phyloP scores from a whole-genome alignment of 78 protist genomes.

The Dictyostelium firmibasis region DNA sequence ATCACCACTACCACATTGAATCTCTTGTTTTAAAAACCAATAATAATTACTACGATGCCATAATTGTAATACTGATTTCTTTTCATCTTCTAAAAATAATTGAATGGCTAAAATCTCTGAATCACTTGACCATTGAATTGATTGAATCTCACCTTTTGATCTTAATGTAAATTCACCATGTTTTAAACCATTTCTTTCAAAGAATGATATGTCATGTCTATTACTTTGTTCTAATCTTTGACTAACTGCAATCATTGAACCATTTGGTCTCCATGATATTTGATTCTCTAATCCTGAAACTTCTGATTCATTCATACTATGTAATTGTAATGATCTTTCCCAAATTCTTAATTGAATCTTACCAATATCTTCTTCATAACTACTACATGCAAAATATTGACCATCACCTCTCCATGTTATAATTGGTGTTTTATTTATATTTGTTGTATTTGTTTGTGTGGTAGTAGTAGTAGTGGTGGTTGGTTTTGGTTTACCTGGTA shows the following conservation, averaged over 20 bases:
- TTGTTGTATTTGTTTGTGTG: background rate
- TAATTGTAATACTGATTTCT: conserved; percentile 42
- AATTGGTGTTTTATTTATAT: background rate
- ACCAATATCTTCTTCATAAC: background rate
- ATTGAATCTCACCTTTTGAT: background rate
- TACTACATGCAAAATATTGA: conserved; percentile 61
- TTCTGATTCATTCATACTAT: conserved; percentile 22
- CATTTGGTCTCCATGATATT: conserved; percentile 63
- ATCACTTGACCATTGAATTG: conserved; percentile 67
- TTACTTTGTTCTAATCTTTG: conserved; percentile 21
- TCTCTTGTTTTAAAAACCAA: conserved; percentile 77
- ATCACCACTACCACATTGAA: background rate
- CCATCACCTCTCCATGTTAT: conserved; percentile 85
- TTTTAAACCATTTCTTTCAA: conserved; percentile 83
- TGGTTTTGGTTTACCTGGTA: conserved; percentile 22
- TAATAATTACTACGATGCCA: conserved; percentile 69
- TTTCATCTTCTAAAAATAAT: background rate
- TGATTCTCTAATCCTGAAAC: conserved; percentile 48
- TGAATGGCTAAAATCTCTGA: conserved; percentile 65
- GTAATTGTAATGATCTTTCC: conserved; percentile 67
- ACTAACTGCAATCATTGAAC: conserved; percentile 49
- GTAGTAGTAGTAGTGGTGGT: background rate
- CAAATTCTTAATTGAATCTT: conserved; percentile 24
- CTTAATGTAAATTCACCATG: conserved; percentile 78
- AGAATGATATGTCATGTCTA: conserved; percentile 64